phyloP scores from a whole-genome alignment of 441 rosid genomes.

The Jatropha podagrica region DNA sequence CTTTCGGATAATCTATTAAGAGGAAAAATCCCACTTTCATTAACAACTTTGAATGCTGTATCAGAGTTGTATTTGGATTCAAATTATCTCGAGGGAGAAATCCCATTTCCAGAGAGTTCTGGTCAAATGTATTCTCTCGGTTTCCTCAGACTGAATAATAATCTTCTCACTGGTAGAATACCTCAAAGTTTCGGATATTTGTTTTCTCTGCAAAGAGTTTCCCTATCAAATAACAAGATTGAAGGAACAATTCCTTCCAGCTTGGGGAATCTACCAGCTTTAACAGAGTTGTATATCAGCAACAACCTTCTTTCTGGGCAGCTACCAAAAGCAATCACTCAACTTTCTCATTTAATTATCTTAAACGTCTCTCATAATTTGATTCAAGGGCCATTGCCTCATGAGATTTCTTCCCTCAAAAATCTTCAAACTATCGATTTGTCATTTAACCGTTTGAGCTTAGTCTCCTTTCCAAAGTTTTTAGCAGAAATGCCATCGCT shows the following conservation, averaged over 20 bases:
- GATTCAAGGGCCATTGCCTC: constrained; percentile 47
- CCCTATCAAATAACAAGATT: constrained; percentile 48
- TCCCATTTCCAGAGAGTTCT: constrained; percentile 37
- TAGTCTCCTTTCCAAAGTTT: constrained; percentile 41
- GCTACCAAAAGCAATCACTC: constrained; percentile 38
- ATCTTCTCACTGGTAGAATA: constrained; percentile 42
- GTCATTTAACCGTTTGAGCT: constrained; percentile 47
- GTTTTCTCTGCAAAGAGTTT: constrained; percentile 47
- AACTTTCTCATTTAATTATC: constrained; percentile 39
- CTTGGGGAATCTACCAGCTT: constrained; percentile 40
- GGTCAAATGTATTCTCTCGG: constrained; percentile 43
- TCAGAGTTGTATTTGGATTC: constrained; percentile 45
- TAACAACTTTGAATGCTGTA: constrained; percentile 34
- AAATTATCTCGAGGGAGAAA: constrained; percentile 43
- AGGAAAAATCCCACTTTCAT: constrained; percentile 44
- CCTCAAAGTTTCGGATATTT: constrained; percentile 36
- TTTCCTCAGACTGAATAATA: constrained; percentile 47
- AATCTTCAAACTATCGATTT: constrained; percentile 53
- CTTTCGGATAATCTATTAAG: constrained; percentile 42
- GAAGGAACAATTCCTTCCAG: constrained; percentile 47
- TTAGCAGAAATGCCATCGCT: constrained; percentile 42
- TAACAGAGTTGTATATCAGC: constrained; percentile 48
- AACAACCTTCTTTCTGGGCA: constrained; percentile 38
- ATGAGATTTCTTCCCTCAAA: constrained; percentile 37
- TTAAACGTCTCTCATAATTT: constrained; percentile 38